Evolutionary conservation across 1,139 yeast genomes (phyloP).

Genomic region (Yamadazyma mexicana): DNA sequence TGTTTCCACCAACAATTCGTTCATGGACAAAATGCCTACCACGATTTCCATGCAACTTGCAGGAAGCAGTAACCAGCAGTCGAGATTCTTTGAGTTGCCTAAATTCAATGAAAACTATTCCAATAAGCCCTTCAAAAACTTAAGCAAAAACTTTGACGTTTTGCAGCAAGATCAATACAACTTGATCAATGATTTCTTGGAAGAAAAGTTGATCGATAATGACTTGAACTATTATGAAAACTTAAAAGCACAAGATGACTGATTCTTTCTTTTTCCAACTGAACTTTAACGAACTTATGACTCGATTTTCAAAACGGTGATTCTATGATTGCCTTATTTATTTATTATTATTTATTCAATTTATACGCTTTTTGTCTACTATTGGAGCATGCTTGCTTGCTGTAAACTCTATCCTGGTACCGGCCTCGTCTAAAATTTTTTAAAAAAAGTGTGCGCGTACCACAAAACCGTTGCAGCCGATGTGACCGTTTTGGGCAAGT

Average conservation of each 20-base stretch:
- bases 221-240: constrained; percentile 34
- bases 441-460: no score
- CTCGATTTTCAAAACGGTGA: constrained; percentile 1
- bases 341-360: constrained; percentile 6
- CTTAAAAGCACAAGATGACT: constrained; percentile 11
- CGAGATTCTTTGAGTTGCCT: constrained; percentile 30
- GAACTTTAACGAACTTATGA: not conserved
- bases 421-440: no score
- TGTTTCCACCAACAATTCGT: constrained; percentile 31
- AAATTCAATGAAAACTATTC: constrained; percentile 12
- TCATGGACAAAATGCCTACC: constrained; percentile 16
- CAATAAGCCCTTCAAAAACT: constrained; percentile 7
- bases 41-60: not conserved
- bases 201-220: constrained; percentile 40
- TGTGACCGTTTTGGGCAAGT: no score
- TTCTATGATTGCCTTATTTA: constrained; percentile 10
- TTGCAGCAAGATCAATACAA: constrained; percentile 41
- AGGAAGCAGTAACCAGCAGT: not conserved
- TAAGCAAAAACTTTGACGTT: constrained; percentile 20
- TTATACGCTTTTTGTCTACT: not conserved
- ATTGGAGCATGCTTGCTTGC: no score
- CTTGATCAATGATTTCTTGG: constrained; percentile 42
- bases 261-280: not conserved
- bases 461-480: no score
- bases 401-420: no score